These are phyloP conservation scores for Xylaria grammica DNA, from an alignment of 495 filamentous ascomycete species.

Conservation along the genomic window DNA sequence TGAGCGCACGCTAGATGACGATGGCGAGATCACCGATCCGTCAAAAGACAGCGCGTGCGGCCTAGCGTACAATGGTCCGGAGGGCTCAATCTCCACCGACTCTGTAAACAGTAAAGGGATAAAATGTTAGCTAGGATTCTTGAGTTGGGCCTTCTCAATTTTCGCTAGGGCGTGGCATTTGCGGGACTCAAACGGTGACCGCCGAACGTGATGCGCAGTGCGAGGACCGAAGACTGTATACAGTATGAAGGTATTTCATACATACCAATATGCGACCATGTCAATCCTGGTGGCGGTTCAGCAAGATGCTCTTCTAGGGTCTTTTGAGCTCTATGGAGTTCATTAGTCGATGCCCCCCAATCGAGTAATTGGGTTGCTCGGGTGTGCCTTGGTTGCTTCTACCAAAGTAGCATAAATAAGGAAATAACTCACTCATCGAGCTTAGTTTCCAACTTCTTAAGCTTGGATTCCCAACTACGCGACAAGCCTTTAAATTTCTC, in stretches of 20 bases:
- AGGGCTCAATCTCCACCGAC: constrained; percentile 24
- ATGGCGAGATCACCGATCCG: constrained; percentile 13
- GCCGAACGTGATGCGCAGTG: background rate
- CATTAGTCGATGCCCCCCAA: background rate
- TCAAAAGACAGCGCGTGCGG: constrained; percentile 6
- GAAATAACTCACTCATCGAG: constrained; percentile 22
- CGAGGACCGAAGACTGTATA: background rate
- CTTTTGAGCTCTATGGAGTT: constrained; percentile 8
- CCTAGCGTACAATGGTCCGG: constrained; percentile 7
- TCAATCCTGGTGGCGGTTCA: constrained; percentile 14
- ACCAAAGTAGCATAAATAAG: background rate
- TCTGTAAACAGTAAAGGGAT: constrained; percentile 8
- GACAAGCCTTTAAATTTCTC: constrained; percentile 23
- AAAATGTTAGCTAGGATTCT: background rate
- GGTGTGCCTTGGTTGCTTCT: background rate
- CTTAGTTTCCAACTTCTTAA: constrained; percentile 22
- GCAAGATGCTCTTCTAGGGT: constrained; percentile 20
- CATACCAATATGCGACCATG: constrained; percentile 26
- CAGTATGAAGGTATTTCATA: background rate
- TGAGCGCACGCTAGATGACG: constrained; percentile 20
- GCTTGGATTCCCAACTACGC: constrained; percentile 24
- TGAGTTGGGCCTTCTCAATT: background rate
- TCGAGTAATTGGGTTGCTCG: background rate
- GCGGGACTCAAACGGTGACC: background rate
- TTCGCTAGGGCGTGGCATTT: background rate